These are phyloP conservation scores for Clitocybe nebularis DNA, from an alignment of 1,284 basidiomycete genomes.

Conservation along the genomic window DNA sequence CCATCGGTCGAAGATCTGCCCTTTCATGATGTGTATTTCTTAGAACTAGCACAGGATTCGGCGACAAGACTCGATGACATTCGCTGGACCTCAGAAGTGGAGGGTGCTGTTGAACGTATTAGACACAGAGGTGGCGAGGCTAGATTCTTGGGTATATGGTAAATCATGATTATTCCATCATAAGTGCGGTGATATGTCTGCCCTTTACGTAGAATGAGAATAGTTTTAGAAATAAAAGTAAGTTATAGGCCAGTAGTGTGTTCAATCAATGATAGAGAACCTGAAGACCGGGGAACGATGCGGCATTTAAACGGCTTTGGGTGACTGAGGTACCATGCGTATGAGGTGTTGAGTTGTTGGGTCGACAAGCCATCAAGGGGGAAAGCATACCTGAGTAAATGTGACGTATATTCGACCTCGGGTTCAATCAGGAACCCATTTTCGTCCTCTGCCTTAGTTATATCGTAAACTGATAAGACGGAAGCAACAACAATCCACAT, in stretches of 20 bases:
- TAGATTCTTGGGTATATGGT: slow-evolving; percentile 44
- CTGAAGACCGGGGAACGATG: slow-evolving; percentile 35
- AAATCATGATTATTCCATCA: too few relatives aligned
- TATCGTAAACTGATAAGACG: slow-evolving; percentile 10
- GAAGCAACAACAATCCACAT: slow-evolving; percentile 18
- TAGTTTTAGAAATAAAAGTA: neutral
- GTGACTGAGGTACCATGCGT: slow-evolving; percentile 15
- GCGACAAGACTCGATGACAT: slow-evolving; percentile 7
- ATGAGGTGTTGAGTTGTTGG: too few relatives aligned
- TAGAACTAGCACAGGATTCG: slow-evolving; percentile 37
- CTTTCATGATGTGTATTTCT: slow-evolving; percentile 59
- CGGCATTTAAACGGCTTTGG: slow-evolving; percentile 41
- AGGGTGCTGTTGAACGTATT: slow-evolving; percentile 31
- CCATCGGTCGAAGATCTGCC: slow-evolving; percentile 44
- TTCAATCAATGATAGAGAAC: slow-evolving; percentile 25
- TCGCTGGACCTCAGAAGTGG: slow-evolving; percentile 27
- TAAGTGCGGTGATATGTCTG: too few relatives aligned
- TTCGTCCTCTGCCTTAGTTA: slow-evolving; percentile 14
- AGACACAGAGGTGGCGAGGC: slow-evolving; percentile 31
- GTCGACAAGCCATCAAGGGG: neutral
- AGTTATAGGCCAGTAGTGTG: slow-evolving; percentile 18
- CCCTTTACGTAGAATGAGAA: neutral
- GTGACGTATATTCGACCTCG: slow-evolving; percentile 4
- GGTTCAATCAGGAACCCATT: slow-evolving; percentile 7
- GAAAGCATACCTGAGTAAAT: neutral